These are phyloP conservation scores for Penicillium pulvis DNA, from an alignment of 495 filamentous ascomycete species.

Conservation along the genomic window DNA sequence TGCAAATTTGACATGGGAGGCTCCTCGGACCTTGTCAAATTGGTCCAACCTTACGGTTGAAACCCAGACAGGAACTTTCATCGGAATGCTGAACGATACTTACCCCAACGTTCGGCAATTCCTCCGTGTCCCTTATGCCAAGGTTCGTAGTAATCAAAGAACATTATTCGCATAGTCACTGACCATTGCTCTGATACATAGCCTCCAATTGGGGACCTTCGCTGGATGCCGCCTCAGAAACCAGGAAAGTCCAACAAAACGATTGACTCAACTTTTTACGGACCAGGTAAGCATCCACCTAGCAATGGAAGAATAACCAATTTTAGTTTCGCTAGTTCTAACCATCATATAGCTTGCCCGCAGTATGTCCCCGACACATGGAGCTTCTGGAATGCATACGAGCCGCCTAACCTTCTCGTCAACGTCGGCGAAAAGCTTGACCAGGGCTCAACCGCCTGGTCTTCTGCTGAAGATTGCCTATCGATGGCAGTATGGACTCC, in stretches of 20 bases:
- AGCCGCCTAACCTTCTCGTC: conserved; percentile 13
- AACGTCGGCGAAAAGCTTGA: conserved; percentile 14
- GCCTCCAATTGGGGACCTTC: conserved; percentile 15
- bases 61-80: conserved; percentile 16
- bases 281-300: conserved; percentile 4
- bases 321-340: not conserved
- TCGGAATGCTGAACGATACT: conserved; percentile 12
- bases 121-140: conserved; percentile 13
- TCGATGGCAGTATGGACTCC: conserved; percentile 26
- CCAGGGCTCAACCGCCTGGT: conserved; percentile 19
- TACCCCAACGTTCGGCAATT: conserved; percentile 17
- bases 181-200: not conserved
- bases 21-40: conserved; percentile 13
- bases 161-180: not conserved
- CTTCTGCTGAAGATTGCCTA: conserved; percentile 23
- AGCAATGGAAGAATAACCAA: not conserved
- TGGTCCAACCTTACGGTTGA: conserved; percentile 20
- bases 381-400: conserved; percentile 22
- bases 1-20: conserved; percentile 18
- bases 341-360: conserved; percentile 9
- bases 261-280: conserved; percentile 14
- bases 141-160: not conserved
- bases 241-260: conserved; percentile 6
- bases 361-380: conserved; percentile 12
- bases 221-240: conserved; percentile 14